Evolutionary conservation across 208 protist species (phyloP).

Genomic region (Trypanosoma avium): DNA sequence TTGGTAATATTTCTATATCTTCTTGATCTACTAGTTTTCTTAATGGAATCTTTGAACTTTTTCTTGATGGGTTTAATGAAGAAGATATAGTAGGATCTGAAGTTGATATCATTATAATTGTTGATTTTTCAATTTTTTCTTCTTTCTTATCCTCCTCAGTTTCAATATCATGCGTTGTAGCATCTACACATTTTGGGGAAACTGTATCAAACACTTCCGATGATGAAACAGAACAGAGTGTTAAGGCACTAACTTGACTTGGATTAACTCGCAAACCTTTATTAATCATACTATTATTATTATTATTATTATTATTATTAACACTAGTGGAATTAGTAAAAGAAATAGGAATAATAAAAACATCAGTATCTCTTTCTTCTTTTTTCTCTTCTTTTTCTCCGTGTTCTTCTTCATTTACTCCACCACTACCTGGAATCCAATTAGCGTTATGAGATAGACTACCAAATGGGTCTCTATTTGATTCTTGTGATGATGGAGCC

Average conservation of each 20-base stretch:
- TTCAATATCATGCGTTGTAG: slow-evolving; percentile 10
- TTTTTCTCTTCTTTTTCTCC: neutral
- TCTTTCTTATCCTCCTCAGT: slow-evolving; percentile 28
- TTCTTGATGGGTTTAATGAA: neutral
- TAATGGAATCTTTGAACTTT: neutral
- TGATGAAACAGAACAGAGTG: neutral
- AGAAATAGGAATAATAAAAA: neutral
- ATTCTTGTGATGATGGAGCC: neutral
- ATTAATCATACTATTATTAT: neutral
- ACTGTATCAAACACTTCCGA: neutral
- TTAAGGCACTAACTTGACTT: neutral
- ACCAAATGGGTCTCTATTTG: neutral
- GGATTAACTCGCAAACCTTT: neutral
- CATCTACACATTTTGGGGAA: neutral
- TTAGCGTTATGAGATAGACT: too few species aligned
- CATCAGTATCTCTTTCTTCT: neutral
- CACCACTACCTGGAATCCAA: too few species aligned
- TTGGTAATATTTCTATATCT: too few species aligned
- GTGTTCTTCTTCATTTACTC: too few species aligned
- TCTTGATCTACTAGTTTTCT: too few species aligned
- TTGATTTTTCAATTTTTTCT: neutral
- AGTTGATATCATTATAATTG: too few species aligned
- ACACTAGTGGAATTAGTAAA: neutral
- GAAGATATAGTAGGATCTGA: too few species aligned
- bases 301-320: neutral